Evolutionary conservation across 768 basidiomycete species (phyloP).

Genomic region (Mrakia frigida): DNA sequence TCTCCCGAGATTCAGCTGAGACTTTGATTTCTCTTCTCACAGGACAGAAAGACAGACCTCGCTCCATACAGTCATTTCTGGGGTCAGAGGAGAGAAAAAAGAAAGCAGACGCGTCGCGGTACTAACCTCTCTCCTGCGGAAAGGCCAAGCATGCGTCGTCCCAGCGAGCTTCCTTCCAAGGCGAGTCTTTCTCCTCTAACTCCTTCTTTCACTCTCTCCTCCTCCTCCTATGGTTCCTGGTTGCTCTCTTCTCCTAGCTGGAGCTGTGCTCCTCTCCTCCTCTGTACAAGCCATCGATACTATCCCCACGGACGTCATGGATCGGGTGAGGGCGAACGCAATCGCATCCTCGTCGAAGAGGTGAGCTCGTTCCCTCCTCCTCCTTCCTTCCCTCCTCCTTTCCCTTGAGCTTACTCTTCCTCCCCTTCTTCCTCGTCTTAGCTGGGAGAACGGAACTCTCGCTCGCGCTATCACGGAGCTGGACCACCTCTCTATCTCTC

Average conservation of each 20-base stretch:
- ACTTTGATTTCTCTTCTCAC: no score
- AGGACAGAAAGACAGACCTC: no score
- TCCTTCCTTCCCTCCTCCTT: background rate
- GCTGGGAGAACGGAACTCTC: slow-evolving; percentile 57
- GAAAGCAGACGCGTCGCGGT: no score
- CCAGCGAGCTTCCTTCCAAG: background rate
- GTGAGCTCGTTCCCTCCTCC: background rate
- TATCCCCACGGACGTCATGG: slow-evolving; percentile 1
- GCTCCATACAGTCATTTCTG: no score
- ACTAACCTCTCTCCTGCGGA: no score
- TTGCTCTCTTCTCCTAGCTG: background rate
- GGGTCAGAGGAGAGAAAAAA: no score
- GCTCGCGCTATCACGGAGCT: slow-evolving; percentile 52
- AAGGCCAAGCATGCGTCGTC: background rate
- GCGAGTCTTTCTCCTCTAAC: background rate
- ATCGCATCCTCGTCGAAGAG: background rate
- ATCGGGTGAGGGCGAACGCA: slow-evolving; percentile 16
- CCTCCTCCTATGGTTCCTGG: background rate
- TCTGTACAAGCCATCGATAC: slow-evolving; percentile 9
- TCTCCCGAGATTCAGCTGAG: no score
- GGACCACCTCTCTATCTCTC: slow-evolving; percentile 51
- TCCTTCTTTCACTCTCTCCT: background rate
- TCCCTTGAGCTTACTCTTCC: background rate
- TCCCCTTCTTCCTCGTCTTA: slow-evolving; percentile 34
- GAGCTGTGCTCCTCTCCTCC: slow-evolving; percentile 2